Base-by-base conservation (phyloP, 805 yeast species). In the Lachancea quebecensis region DNA sequence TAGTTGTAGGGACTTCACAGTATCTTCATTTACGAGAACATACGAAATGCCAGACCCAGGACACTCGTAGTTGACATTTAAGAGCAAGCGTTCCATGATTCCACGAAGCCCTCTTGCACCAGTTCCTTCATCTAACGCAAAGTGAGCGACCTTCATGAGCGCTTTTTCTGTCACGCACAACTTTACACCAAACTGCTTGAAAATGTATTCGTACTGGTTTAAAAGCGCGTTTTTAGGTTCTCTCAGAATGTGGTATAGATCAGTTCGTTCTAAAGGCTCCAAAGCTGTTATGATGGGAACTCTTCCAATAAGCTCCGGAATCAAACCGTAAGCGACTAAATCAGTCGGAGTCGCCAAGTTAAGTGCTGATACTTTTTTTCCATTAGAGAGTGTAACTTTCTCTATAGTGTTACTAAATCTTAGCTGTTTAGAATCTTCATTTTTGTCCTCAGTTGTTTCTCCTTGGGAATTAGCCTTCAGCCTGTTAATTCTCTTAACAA, bases 81-180 rank as follows among this genome's bases (percentile, higher is more conserved):
- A 57, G 17, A 78, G 55, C 14, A 77, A 47, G 44, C 75, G 68
- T 47, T 77, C 82, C 72, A 79, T 66, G 4, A 77, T 73, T 1
- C 77, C 73, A 50, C 81, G 64, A 27, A 79, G 55, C 0, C 83
- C 83, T 53, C 84, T 67, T 0, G 83, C 84, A 28, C 84, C 84
- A 0, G 82, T 78, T 3, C 79, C 79, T 49, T 74, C 78, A 25
- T 63, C 59, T 30, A 75, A 52, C 0, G 83, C 78, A 17, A 73
- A 53, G 18, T 65, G 63, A 0, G 83, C 79, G 12, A 79, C 71
- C 34, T 59, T 65, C n/a, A 60, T 50, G 9, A 78, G 56, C 0
- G 83, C 82, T 10, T 67, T 66, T 6, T 60, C 61, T 0, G 82
- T 78, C 15, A 79, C 68, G 8, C 70, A 69, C 18, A 79, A 58